A percentile compares a stretch with the other conserved stretches of the same genome.
These are phyloP conservation scores for Phialophora verrucosa DNA, from an alignment of 2,329 filamentous ascomycete species.

Conservation along the genomic window DNA sequence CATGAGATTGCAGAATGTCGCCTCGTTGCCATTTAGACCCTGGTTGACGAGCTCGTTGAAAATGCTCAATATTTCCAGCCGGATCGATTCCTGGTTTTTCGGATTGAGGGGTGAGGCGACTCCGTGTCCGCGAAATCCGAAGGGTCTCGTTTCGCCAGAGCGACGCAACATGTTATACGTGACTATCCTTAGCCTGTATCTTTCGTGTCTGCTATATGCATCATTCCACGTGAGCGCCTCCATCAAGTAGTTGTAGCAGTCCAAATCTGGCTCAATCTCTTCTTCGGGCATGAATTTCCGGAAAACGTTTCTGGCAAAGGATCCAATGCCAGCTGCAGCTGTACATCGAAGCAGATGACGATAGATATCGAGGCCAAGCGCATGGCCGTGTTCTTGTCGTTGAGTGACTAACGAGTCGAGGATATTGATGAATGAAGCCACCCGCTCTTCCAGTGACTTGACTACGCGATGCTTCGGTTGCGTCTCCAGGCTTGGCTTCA, in stretches of 20 bases:
- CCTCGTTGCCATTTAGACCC: constrained; percentile 54
- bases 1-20: constrained; percentile 61
- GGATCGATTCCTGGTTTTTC: constrained; percentile 26
- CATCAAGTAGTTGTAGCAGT: constrained; percentile 63
- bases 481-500: constrained; percentile 55
- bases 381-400: constrained; percentile 46
- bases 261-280: constrained; percentile 51
- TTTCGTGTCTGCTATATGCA: constrained; percentile 47
- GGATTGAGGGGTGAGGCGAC: constrained; percentile 31
- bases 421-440: constrained; percentile 48
- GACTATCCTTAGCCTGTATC: constrained; percentile 48
- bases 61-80: constrained; percentile 44
- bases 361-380: constrained; percentile 56
- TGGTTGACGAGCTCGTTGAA: constrained; percentile 57
- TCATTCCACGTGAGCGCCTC: constrained; percentile 56
- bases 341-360: constrained; percentile 60
- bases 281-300: constrained; percentile 47
- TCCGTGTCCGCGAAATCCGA: constrained; percentile 37
- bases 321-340: constrained; percentile 53
- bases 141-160: constrained; percentile 27
- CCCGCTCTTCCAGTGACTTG: constrained; percentile 46
- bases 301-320: constrained; percentile 56
- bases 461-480: constrained; percentile 46
- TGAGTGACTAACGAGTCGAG: constrained; percentile 48
- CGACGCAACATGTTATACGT: constrained; percentile 40